A percentile compares a stretch with the other conserved stretches of the same genome.
These are phyloP conservation scores for Oenanthe sinensis DNA, from an alignment of 129 eudicot species.

Conservation along the genomic window DNA sequence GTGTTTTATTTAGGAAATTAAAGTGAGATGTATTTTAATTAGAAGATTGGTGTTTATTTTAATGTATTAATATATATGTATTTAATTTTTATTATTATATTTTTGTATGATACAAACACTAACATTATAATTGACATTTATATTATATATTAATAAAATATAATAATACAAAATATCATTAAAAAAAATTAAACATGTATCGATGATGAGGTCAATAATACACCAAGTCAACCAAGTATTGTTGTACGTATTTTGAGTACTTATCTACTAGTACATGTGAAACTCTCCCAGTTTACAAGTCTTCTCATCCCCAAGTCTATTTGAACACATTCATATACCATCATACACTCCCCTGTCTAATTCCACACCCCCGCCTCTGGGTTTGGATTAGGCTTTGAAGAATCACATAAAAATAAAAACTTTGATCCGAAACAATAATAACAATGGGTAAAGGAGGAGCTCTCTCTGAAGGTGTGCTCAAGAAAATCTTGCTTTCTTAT, in stretches of 20 bases:
- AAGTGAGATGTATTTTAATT: too few species aligned
- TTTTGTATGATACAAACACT: too few species aligned
- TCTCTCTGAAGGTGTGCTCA: slow-evolving; percentile 46
- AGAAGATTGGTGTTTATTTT: too few species aligned
- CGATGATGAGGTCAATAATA: too few species aligned
- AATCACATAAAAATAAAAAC: slow-evolving; percentile 3
- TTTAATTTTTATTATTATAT: too few species aligned
- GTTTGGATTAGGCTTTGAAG: not conserved
- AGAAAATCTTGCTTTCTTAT: slow-evolving; percentile 55
- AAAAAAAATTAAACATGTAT: too few species aligned
- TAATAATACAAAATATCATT: too few species aligned
- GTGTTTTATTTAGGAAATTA: too few species aligned
- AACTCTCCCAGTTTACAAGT: not conserved
- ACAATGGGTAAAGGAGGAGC: slow-evolving; percentile 63
- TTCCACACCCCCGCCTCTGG: not conserved
- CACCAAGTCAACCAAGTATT: not conserved
- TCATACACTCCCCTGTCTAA: not conserved
- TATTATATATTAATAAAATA: too few species aligned
- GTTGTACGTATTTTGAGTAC: not conserved
- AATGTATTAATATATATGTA: too few species aligned
- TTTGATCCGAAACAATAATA: not conserved
- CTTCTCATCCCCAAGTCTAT: not conserved
- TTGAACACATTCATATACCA: too few species aligned
- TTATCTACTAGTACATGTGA: not conserved
- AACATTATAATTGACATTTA: too few species aligned